Evolutionary conservation across 306 rosid species (phyloP), one percentile per base, ranked within the genome.

Genomic region (Delonix regia): DNA sequence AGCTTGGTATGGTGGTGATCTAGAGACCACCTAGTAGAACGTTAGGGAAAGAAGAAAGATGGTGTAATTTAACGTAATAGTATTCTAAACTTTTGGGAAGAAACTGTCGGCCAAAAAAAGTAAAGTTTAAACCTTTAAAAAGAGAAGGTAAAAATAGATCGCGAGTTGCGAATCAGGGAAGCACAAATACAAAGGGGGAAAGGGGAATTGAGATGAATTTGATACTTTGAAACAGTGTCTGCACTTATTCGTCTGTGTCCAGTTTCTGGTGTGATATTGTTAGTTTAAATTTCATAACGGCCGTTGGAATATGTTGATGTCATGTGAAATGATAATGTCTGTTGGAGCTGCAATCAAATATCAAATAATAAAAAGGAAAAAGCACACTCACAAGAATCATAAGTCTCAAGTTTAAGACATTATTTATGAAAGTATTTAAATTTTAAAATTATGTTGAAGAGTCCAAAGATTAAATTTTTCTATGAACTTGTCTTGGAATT

Each of bases 291-390:
- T 49, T 6, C 15, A 0, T 64, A 5, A 4, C 1, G 65, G 14
- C 15, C 38, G 22, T 33, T 21, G 64, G 55, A 19, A 19, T 65
- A 65, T 38, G 71, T 19, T 38, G 63, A 55, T 10, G 21, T 24
- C 73, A n/a, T 63, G 80, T 48, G 62, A 36, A 75, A 75, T 63
- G 25, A 21, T 21, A 10, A 1, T 33, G 72, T 48, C 7, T 33
- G 39, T 2, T 8, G 7, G 49, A 19, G 13, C 72, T 42, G 7
- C 53, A 21, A 22, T 5, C 30, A 15, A 13, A 22, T 56, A 24
- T 11, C 3, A 4, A 47, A 13, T 8, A 47, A 47, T 2, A 47
- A 47, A 47, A 15, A 47, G 10, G 1, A 4, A 1, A 1, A n/a
- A n/a, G n/a, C n/a, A n/a, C n/a, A n/a, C n/a, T n/a, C n/a, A n/a